Evolutionary conservation across 1,139 yeast species (phyloP), one percentile per base, ranked within the genome.

Genomic region (Saccharomyces uvarum): DNA sequence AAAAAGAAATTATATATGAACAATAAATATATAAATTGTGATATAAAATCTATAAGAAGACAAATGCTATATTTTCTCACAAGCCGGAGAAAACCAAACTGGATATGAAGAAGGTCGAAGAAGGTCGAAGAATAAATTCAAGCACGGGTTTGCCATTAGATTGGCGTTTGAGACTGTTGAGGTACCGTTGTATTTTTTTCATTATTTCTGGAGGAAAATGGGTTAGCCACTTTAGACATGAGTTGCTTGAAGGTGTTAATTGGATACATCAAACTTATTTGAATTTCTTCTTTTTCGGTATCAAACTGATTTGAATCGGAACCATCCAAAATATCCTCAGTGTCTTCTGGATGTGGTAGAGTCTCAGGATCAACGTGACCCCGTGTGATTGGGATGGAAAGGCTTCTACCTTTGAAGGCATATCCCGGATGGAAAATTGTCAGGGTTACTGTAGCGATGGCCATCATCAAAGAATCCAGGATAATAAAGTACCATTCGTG

Each of bases 401-500:
- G 51, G 4, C 53, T 44, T 53, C 66, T 64, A 16, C 71, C 71
- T 41, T 57, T 53, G 56, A 82, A 78, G 0, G 79, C 82, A 61
- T 78, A 69, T 2, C 86, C 86, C 1, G 96, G 96, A 63, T 86
- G 87, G 69, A 82, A 76, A 0, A 84, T 72, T 2, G 86, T 70
- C 62, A 86, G 70, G 4, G 79, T 62, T 4, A 67, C 51, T 8
- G 73, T 65, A 5, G 82, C 81, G 2, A 80, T 48, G 0, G 75
- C 66, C 63, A 88, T 77, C 88, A 88, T 82, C 27, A 85, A 67
- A 0, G 90, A 88, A 66, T 93, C 98, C 49, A 91, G 76, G 8
- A 83, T 80, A 77, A 91, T 78, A 61, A 91, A 78, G 69, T 78
- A 89, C 38, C 78, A 77, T 70, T 93, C 98, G 63, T 83, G 84